Evolutionary conservation across 176 grass and related monocot species (phyloP), one percentile per base, ranked within the genome.

Genomic region (Aegilops sharonensis): DNA sequence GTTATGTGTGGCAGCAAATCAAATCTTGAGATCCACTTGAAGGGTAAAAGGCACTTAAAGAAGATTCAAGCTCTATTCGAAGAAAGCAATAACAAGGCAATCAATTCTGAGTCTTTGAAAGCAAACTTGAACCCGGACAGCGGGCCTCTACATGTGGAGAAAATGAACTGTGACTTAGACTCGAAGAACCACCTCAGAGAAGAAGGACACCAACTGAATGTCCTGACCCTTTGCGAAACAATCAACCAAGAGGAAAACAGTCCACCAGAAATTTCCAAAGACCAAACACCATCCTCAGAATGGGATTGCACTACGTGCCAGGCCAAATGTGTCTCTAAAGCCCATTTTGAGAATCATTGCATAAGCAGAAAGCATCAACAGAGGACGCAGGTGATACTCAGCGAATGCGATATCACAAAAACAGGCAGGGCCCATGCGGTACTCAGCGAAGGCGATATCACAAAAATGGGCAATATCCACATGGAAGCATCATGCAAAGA

Each of bases 301-400:
- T 67, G 74, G 84, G 13, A 30, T 12, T 74, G 84, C 8, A 13
- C 6, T 57, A 45, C 17, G 12, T 87, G 84, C 69, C 64, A 83
- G 9, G 79, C 18, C 20, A 83, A 83, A 73, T 90, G 79, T 25
- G 45, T 15, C 18, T 78, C 79, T 32, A 57, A 30, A 59, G 36
- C 30, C 77, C 83, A 82, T 5, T 78, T 78, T 10, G 63, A 52
- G 45, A 31, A 71, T n/a, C 83, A 90, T 64, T 78, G 70, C 63
- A 63, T 6, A 11, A 30, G 30, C 71, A 82, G 5, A 56, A 67
- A 15, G 37, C 78, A 90, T 65, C 43, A 68, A 21, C 57, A 68
- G 48, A 77, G 66, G 70, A 21, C 68, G 5, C 17, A 87, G 27
- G 79, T 47, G 57, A 47, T 88, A 11, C 79, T 11, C 4, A 17